Conservation (phyloP, 148 eudicot genomes). For the Bassia scoparia region DNA sequence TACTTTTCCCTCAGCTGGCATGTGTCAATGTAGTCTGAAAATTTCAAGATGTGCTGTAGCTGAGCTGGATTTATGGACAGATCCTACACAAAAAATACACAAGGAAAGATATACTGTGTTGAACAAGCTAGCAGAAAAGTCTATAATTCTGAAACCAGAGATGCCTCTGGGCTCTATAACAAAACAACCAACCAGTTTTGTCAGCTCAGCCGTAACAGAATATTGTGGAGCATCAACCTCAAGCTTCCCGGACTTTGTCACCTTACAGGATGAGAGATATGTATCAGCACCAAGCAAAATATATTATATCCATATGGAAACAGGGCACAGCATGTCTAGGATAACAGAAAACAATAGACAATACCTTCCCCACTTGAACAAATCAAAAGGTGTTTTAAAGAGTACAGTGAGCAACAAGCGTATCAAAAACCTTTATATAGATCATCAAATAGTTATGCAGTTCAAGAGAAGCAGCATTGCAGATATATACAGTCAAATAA, state of each 20-base stretch:
- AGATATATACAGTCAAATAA: not conserved
- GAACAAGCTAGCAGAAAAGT: not conserved
- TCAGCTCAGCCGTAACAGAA: constrained; percentile 51
- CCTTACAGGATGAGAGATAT: constrained; percentile 38
- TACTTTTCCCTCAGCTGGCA: constrained; percentile 81
- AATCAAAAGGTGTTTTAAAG: not conserved
- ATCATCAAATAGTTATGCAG: not conserved
- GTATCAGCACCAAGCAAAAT: not conserved
- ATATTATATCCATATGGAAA: not conserved
- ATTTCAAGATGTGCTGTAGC: constrained; percentile 54
- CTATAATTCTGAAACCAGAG: not conserved
- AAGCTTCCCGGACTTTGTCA: constrained; percentile 70
- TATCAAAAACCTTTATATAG: not conserved
- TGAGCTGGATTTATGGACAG: constrained; percentile 67
- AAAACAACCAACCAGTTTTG: constrained; percentile 50
- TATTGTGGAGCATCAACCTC: constrained; percentile 77
- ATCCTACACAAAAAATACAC: constrained; percentile 47
- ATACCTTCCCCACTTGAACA: not conserved
- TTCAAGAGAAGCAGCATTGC: not conserved
- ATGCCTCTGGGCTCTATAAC: constrained; percentile 8
- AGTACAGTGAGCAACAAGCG: not conserved
- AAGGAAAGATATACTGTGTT: not conserved
- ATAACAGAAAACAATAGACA: not conserved
- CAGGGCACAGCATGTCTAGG: not conserved
- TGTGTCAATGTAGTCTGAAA: constrained; percentile 59